Evolutionary conservation across 139 green algal genomes (phyloP).

Genomic region (Raphidocelis subcapitata): DNA sequence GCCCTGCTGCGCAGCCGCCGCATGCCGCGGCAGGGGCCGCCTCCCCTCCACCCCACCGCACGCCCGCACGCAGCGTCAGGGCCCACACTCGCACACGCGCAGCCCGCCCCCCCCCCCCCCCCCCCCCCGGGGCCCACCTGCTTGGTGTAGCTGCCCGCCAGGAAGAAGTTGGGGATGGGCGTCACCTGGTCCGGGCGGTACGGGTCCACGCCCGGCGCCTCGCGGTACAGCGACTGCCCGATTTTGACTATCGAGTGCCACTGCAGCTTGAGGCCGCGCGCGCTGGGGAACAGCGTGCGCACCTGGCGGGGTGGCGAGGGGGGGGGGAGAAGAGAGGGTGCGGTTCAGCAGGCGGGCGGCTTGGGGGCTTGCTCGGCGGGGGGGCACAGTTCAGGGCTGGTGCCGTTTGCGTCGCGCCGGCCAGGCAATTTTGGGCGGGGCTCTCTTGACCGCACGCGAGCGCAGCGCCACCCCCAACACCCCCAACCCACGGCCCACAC

Average conservation of each 20-base stretch:
- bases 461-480: too few species aligned
- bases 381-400: too few species aligned
- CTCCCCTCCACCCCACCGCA: not conserved
- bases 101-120: not conserved
- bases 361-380: too few species aligned
- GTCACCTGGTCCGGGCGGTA: slow-evolving; percentile 91
- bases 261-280: slow-evolving; percentile 59
- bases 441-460: too few species aligned
- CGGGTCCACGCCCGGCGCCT: slow-evolving; percentile 71
- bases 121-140: slow-evolving; percentile 16
- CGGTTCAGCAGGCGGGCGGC: too few species aligned
- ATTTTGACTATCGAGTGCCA: slow-evolving; percentile 97
- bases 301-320: slow-evolving; percentile 55
- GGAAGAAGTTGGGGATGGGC: slow-evolving; percentile 93
- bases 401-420: too few species aligned
- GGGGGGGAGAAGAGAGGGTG: too few species aligned
- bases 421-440: too few species aligned
- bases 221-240: slow-evolving; percentile 85
- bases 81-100: not conserved
- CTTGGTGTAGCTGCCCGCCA: slow-evolving; percentile 93
- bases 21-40: too few species aligned
- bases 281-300: slow-evolving; percentile 86
- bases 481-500: too few species aligned
- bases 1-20: too few species aligned
- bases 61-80: not conserved